phyloP scores from a whole-genome alignment of 371 early-diverging fungal genomes.

The Mucor sp. region DNA sequence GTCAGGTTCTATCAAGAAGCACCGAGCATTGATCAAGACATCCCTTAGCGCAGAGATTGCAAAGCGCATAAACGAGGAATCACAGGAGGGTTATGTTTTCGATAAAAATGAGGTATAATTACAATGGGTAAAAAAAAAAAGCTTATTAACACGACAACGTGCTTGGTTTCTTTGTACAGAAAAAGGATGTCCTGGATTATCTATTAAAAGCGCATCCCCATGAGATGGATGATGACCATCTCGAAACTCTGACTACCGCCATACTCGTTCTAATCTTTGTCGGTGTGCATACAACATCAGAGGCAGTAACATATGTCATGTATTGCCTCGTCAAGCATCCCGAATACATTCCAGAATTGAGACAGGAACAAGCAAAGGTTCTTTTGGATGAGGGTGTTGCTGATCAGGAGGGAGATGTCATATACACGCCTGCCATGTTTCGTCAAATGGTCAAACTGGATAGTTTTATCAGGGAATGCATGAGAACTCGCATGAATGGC shows the following conservation, averaged over 20 bases:
- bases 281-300: conserved; percentile 45
- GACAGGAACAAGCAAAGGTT: conserved; percentile 42
- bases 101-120: background rate
- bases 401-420: conserved; percentile 1
- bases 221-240: conserved; percentile 16
- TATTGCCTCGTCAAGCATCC: conserved; percentile 48
- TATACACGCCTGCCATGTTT: conserved; percentile 29
- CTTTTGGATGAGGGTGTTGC: conserved; percentile 18
- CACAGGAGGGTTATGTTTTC: background rate
- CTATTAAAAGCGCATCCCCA: background rate
- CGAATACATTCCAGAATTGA: conserved; percentile 35
- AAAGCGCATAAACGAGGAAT: conserved; percentile 2
- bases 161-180: background rate
- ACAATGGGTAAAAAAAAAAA: too few relatives aligned
- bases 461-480: conserved; percentile 50
- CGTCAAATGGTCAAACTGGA: conserved; percentile 50
- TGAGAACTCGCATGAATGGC: conserved; percentile 27
- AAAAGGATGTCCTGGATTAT: conserved; percentile 8
- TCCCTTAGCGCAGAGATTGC: conserved; percentile 3
- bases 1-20: background rate
- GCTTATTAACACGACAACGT: background rate
- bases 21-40: conserved; percentile 8
- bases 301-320: conserved; percentile 26
- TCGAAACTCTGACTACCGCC: conserved; percentile 14
- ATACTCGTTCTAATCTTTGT: conserved; percentile 38